A percentile compares a stretch with the other conserved stretches of the same genome.
phyloP scores from a whole-genome alignment of 106 monocot species.

The Agapanthus africanus region DNA sequence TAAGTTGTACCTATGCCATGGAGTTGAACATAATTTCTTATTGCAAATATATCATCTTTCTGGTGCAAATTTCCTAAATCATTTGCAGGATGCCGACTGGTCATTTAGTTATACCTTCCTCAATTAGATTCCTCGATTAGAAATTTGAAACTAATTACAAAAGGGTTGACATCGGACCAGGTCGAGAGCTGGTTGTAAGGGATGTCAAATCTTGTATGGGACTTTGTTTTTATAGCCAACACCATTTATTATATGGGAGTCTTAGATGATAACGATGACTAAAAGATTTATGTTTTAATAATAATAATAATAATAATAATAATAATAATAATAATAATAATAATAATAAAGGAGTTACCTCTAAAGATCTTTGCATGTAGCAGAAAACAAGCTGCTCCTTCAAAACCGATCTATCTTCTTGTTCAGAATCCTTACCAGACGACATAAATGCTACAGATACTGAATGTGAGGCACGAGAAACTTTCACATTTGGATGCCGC shows the following conservation, averaged over 20 bases:
- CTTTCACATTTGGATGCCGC: conserved; percentile 82
- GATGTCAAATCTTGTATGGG: not conserved
- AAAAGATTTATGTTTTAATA: not conserved
- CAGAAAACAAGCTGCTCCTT: conserved; percentile 86
- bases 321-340: not conserved
- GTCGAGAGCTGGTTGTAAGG: not conserved
- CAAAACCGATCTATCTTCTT: conserved; percentile 38
- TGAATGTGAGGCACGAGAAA: conserved; percentile 85
- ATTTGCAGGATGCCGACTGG: too few species aligned
- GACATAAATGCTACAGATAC: conserved; percentile 79
- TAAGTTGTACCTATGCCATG: too few species aligned
- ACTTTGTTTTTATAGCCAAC: not conserved
- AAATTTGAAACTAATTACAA: too few species aligned
- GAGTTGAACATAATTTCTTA: too few species aligned
- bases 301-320: not conserved
- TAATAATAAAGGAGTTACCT: conserved; percentile 37
- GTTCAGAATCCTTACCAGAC: conserved; percentile 55
- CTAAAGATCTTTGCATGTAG: conserved; percentile 74
- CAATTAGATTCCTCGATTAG: too few species aligned
- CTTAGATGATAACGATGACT: not conserved
- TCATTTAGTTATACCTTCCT: too few species aligned
- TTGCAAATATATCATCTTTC: too few species aligned
- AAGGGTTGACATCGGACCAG: too few species aligned
- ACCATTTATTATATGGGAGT: not conserved
- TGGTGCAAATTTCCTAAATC: too few species aligned